Conservation (phyloP, 2,329 filamentous ascomycete genomes). For the Fusarium paranaense region DNA sequence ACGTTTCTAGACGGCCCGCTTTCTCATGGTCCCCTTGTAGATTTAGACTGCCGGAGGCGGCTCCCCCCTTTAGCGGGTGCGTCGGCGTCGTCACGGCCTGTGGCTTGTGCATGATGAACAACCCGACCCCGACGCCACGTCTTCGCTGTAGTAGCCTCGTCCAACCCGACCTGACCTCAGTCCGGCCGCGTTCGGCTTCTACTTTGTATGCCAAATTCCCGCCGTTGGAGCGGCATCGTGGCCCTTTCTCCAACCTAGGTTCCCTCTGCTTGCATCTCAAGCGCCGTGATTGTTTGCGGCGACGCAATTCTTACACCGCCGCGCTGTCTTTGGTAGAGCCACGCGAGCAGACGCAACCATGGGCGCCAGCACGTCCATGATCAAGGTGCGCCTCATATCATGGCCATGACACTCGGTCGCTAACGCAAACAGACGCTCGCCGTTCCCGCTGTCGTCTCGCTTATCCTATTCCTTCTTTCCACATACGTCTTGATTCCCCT, state of each 20-base stretch:
- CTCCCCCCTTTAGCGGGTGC: slow-evolving; percentile 34
- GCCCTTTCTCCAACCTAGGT: neutral
- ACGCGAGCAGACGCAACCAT: slow-evolving; percentile 38
- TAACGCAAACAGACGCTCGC: slow-evolving; percentile 69
- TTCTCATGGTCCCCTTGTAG: slow-evolving; percentile 25
- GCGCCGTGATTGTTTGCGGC: neutral
- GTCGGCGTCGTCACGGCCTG: slow-evolving; percentile 34
- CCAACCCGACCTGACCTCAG: neutral
- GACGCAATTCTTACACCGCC: neutral
- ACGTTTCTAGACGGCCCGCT: slow-evolving; percentile 24
- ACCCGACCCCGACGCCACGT: slow-evolving; percentile 22
- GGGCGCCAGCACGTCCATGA: slow-evolving; percentile 49
- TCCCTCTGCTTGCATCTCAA: neutral
- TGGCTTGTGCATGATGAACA: slow-evolving; percentile 18
- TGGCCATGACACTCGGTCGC: slow-evolving; percentile 10
- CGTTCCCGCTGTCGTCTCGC: slow-evolving; percentile 76
- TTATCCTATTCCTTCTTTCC: slow-evolving; percentile 74
- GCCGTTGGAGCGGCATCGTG: slow-evolving; percentile 12
- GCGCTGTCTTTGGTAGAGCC: neutral
- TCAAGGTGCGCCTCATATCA: slow-evolving; percentile 48
- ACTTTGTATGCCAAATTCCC: slow-evolving; percentile 5
- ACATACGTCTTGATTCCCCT: slow-evolving; percentile 75
- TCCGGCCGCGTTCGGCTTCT: slow-evolving; percentile 13
- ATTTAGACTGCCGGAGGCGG: slow-evolving; percentile 11
- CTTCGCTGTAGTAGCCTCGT: slow-evolving; percentile 21